phyloP scores from a whole-genome alignment of 306 rosid species.

The Hylodesmum podocarpum region DNA sequence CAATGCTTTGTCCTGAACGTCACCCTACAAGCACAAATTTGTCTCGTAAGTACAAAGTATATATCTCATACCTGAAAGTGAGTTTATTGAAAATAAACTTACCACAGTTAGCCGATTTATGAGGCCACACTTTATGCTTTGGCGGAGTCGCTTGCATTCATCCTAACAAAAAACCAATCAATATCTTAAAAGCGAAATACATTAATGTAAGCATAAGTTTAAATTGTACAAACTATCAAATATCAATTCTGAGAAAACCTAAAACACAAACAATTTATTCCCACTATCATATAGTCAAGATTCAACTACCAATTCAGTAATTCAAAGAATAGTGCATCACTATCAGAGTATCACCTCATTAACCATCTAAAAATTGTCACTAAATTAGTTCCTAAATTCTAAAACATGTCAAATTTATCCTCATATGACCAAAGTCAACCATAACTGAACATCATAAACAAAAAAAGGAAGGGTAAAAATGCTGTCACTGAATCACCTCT shows the following conservation, averaged over 20 bases:
- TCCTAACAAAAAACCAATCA: conserved; percentile 55
- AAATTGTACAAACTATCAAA: background rate
- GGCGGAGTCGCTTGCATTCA: conserved; percentile 98
- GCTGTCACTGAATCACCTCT: conserved; percentile 65
- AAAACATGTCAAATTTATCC: background rate
- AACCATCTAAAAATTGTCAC: background rate
- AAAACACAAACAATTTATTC: conserved; percentile 1
- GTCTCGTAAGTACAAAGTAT: conserved; percentile 34
- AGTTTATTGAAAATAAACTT: conserved; percentile 33
- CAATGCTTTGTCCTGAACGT: conserved; percentile 86
- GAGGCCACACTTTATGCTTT: conserved; percentile 97
- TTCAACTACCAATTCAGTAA: background rate
- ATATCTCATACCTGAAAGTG: conserved; percentile 6
- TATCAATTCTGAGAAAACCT: background rate
- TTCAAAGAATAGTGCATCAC: background rate
- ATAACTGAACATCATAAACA: background rate
- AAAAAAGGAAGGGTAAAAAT: background rate
- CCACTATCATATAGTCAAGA: conserved; percentile 26
- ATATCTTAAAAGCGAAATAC: conserved; percentile 13
- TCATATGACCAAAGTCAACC: background rate
- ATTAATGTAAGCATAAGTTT: background rate
- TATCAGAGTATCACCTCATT: background rate
- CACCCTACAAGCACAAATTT: conserved; percentile 65
- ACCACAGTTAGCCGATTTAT: conserved; percentile 90
- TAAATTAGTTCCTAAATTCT: background rate